phyloP scores from a whole-genome alignment of 83 land plant genomes.

The Larix sibirica region DNA sequence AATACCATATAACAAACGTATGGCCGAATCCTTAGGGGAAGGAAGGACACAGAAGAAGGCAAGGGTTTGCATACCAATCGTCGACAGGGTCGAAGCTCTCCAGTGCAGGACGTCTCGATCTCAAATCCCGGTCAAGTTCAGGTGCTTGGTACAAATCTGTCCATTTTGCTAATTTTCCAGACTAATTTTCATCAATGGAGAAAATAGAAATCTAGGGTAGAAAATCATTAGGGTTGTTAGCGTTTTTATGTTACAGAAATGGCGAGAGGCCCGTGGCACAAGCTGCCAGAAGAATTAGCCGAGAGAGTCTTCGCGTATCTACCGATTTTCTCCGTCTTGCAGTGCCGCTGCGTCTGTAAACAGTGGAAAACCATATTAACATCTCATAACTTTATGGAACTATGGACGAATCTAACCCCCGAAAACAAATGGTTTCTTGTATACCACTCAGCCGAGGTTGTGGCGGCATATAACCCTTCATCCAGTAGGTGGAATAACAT shows the following conservation, averaged over 20 bases:
- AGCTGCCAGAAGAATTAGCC: constrained; percentile 19
- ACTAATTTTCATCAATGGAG: too few species aligned
- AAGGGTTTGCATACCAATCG: too few species aligned
- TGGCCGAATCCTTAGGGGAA: too few species aligned
- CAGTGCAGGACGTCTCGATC: too few species aligned
- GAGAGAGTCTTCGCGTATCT: constrained; percentile 21
- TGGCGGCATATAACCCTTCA: constrained; percentile 20
- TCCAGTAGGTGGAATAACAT: constrained; percentile 23
- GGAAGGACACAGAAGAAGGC: too few species aligned
- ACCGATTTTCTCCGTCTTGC: constrained; percentile 3
- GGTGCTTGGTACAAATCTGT: too few species aligned
- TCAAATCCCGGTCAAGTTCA: too few species aligned
- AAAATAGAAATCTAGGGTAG: too few species aligned
- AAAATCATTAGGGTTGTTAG: neutral
- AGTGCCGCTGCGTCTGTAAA: constrained; percentile 23
- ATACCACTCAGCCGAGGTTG: constrained; percentile 14
- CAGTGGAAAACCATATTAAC: constrained; percentile 16
- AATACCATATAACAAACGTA: too few species aligned
- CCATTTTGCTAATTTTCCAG: too few species aligned
- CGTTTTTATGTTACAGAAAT: neutral
- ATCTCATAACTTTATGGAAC: constrained; percentile 12
- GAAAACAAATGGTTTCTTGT: constrained; percentile 21
- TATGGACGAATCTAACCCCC: constrained; percentile 19
- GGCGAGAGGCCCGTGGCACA: constrained; percentile 12
- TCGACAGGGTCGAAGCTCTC: too few species aligned